Evolutionary conservation across 805 yeast species (phyloP), one percentile per base, ranked within the genome.

Genomic region (Saccharomycopsis olivae): DNA sequence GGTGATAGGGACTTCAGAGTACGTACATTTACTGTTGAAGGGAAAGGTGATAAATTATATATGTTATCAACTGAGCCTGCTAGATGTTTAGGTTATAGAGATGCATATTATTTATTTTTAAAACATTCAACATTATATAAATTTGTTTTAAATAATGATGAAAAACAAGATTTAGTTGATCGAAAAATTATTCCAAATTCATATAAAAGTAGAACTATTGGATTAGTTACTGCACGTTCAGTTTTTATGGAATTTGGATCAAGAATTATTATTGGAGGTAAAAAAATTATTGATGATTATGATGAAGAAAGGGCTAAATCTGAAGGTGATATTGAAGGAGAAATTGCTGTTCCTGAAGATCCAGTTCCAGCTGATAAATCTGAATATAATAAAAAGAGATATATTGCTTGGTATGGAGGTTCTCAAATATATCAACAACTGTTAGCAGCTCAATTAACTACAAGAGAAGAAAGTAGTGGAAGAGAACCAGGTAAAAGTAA

Each of bases 51-150:
- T 16, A 68, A 78, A 48, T 66, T 78, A 43, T 92, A 75, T 58
- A 88, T 89, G 95, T 72, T 92, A 35, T 79, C 95, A 2, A 88
- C 97, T 0, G 98, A 92, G 55, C 95, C 96, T 2, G 96, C 98
- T 1, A 72, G 97, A 50, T 76, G 89, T 53, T 86, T 89, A 46
- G 97, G 97, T 2, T 88, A 87, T 61, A 41, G 92, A 42, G 94
- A 82, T 55, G 78, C 87, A 8, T 82, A 82, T 53, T 65, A 81
- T 44, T 61, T 82, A 43, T 82, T 82, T 60, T 83, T 81, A 53
- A 78, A 82, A 30, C 89, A 83, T 61, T 71, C 75, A 37, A 67
- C 75, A 36, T 64, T 92, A 36, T 81, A 71, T 63, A 86, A 89
- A 54, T 73, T 80, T 47, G 75, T 82, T 11, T 66, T 88, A 33